Evolutionary conservation across 2,329 filamentous ascomycete species (phyloP).

Genomic region (Fusarium sp.): DNA sequence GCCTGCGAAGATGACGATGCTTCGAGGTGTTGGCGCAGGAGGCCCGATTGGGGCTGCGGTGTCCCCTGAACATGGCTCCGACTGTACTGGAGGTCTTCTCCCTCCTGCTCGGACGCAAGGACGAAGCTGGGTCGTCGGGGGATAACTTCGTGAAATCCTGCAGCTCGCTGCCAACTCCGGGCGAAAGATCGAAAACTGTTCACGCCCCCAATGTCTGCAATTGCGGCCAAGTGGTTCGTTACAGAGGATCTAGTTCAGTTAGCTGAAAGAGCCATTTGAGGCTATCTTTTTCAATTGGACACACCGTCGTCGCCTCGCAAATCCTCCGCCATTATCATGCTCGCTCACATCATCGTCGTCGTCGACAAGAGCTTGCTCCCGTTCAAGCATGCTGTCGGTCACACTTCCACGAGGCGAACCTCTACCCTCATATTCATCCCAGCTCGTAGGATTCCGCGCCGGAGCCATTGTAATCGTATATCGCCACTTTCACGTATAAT

Average conservation of each 20-base stretch:
- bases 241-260: slow-evolving; percentile 67
- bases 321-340: slow-evolving; percentile 45
- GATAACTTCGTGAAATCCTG: slow-evolving; percentile 88
- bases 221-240: slow-evolving; percentile 68
- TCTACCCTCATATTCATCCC: slow-evolving; percentile 64
- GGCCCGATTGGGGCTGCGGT: slow-evolving; percentile 56
- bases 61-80: slow-evolving; percentile 58
- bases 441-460: slow-evolving; percentile 59
- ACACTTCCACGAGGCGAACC: slow-evolving; percentile 60
- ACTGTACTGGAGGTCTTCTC: slow-evolving; percentile 58
- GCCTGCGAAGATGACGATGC: slow-evolving; percentile 50
- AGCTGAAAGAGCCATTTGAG: slow-evolving; percentile 2
- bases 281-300: not conserved
- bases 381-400: slow-evolving; percentile 60
- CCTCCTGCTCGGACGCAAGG: slow-evolving; percentile 67
- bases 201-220: slow-evolving; percentile 85
- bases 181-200: slow-evolving; percentile 97
- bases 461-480: slow-evolving; percentile 48
- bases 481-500: slow-evolving; percentile 20
- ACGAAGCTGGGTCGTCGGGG: slow-evolving; percentile 84
- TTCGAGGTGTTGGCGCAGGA: slow-evolving; percentile 69
- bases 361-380: slow-evolving; percentile 63
- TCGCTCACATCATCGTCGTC: slow-evolving; percentile 55
- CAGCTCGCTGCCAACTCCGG: slow-evolving; percentile 91
- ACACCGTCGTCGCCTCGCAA: slow-evolving; percentile 53